Evolutionary conservation across 2,329 filamentous ascomycete species (phyloP).

Genomic region (Triangularia setosa): DNA sequence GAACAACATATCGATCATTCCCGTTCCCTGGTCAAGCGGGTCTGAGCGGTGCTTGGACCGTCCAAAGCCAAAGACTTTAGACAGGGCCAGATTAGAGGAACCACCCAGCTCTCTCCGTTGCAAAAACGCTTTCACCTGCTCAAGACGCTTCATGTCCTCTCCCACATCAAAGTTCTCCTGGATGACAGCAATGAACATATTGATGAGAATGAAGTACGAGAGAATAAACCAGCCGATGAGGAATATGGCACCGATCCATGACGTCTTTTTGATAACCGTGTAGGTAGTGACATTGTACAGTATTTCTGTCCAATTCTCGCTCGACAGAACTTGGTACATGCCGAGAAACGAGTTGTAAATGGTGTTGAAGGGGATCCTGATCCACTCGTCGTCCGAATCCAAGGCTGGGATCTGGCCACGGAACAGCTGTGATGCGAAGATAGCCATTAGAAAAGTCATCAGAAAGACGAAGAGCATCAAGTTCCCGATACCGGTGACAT

Average conservation of each 20-base stretch:
- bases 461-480: conserved; percentile 95
- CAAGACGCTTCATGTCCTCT: conserved; percentile 93
- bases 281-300: conserved; percentile 76
- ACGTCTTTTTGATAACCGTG: conserved; percentile 62
- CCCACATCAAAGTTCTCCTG: conserved; percentile 99
- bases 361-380: conserved; percentile 74
- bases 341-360: conserved; percentile 96
- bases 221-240: conserved; percentile 95
- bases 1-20: conserved; percentile 90
- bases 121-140: conserved; percentile 93
- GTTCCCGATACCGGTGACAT: conserved; percentile 87
- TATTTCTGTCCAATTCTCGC: conserved; percentile 90
- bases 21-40: conserved; percentile 85
- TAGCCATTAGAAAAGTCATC: conserved; percentile 88
- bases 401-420: conserved; percentile 72
- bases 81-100: conserved; percentile 71
- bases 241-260: conserved; percentile 90
- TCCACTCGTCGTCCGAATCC: conserved; percentile 58
- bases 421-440: conserved; percentile 90
- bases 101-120: conserved; percentile 82
- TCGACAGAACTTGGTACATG: conserved; percentile 96
- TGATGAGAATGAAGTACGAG: conserved; percentile 90
- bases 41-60: conserved; percentile 63
- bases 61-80: conserved; percentile 63
- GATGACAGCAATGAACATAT: conserved; percentile 99